Conservation (phyloP, 495 filamentous ascomycete genomes). For the Penicillium longicatenatum region DNA sequence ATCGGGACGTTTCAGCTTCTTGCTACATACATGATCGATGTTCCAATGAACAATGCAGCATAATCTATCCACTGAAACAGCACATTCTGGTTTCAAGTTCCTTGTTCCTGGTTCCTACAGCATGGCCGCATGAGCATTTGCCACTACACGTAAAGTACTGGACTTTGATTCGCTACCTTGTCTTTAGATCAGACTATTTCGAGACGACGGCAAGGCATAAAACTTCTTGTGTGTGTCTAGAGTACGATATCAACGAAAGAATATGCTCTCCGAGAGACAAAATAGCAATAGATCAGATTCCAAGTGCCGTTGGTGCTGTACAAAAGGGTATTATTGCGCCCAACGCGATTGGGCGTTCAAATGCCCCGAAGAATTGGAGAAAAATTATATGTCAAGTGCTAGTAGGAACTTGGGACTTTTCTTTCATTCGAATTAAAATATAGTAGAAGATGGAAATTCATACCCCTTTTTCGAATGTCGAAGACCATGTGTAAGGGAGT, state of each 20-base stretch:
- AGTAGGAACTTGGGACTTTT: neutral
- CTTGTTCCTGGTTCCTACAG: slow-evolving; percentile 3
- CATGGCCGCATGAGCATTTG: neutral
- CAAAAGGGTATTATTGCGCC: neutral
- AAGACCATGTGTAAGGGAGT: neutral
- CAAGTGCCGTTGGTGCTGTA: neutral
- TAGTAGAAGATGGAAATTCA: neutral
- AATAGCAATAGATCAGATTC: neutral
- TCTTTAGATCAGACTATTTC: neutral
- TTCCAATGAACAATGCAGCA: neutral
- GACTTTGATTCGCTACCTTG: neutral
- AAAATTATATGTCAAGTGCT: neutral
- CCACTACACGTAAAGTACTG: neutral
- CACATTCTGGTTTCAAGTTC: neutral
- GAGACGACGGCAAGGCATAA: no score
- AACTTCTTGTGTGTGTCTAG: no score
- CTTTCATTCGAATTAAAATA: neutral
- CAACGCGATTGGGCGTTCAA: slow-evolving; percentile 3
- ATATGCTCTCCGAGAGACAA: neutral
- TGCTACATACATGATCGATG: neutral
- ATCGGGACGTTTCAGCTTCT: slow-evolving; percentile 4
- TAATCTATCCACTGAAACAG: neutral
- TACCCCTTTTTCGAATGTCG: neutral
- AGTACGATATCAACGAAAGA: no score
- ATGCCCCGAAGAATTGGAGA: neutral